Evolutionary conservation across 2,329 filamentous ascomycete genomes (phyloP).

Genomic region (Pseudopyricularia cyperi): DNA sequence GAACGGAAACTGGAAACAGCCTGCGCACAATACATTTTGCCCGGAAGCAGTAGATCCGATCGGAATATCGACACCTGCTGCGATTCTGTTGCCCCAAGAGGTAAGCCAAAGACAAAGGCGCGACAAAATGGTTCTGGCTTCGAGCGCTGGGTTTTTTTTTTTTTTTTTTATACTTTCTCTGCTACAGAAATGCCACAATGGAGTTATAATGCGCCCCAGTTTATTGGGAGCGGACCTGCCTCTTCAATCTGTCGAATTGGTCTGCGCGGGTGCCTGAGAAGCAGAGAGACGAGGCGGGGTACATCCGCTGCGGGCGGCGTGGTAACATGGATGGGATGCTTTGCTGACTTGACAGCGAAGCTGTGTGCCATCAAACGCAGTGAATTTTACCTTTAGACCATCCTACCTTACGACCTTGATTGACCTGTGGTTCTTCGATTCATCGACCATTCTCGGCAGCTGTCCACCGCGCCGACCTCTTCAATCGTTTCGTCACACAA

Average conservation of each 20-base stretch:
- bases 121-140: not conserved
- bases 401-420: too few relatives aligned
- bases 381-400: not conserved
- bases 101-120: not conserved
- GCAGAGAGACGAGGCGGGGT: not conserved
- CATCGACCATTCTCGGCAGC: too few relatives aligned
- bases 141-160: not conserved
- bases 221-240: not conserved
- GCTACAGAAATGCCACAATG: not conserved
- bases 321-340: not conserved
- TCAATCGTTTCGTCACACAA: too few relatives aligned
- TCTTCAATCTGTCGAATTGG: not conserved
- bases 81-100: too few relatives aligned
- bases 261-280: not conserved
- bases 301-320: not conserved
- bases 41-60: too few relatives aligned
- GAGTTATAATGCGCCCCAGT: not conserved
- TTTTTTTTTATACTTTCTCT: too few relatives aligned
- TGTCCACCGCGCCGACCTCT: too few relatives aligned
- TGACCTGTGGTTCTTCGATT: too few relatives aligned
- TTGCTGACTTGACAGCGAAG: not conserved
- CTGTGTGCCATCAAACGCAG: not conserved
- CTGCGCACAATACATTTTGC: too few relatives aligned
- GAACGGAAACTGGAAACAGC: too few relatives aligned
- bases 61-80: too few relatives aligned